Evolutionary conservation across 352 stramenopile genomes (phyloP), one percentile per base, ranked within the genome.

Genomic region (Phytophthora cryptogea): DNA sequence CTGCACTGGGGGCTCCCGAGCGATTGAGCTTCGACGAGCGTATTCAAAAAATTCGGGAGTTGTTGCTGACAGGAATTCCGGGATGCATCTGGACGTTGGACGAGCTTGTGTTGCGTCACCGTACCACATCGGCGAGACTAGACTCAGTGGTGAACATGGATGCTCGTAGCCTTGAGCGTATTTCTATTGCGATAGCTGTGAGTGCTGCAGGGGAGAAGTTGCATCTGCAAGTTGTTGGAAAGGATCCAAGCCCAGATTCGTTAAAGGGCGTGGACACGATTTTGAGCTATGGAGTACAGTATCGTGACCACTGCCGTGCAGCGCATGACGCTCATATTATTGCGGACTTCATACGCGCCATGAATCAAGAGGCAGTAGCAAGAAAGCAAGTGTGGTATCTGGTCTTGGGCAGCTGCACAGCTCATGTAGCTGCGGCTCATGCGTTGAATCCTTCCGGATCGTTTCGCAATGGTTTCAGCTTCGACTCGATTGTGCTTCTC

Each of bases 31-130:
- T 51, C 8, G 74, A 83, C 20, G 63, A 83, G 33, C 72, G 77
- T 13, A 50, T 88, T 41, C 66, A 81, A 10, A 71, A 70, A 39
- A 72, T 92, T 40, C 68, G 74, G n/a, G 68, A 83, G 11, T 49
- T 78, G 46, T 50, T 92, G 8, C 51, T 78, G 14, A 68, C 72
- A 0, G 75, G 80, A 26, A 67, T 74, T 4, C 63, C 86, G 11
- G 45, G 66, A 17, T 92, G 83, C 37, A 88, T 92, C 39, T 92
- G 83, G 83, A 90, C 84, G 45, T 53, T 92, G 47, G 78, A 87
- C 36, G 80, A 92, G 43, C 40, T 86, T 0, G 52, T 66, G 1
- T 27, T 92, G 16, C 68, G 70, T 2, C 70, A 87, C 47, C 74
- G 77, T 26, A 74, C 77, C n/a, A 81, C 70, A 9, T 76, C 74